Conservation (phyloP, 495 filamentous ascomycete genomes). For the Tetracladium marchalianum region DNA sequence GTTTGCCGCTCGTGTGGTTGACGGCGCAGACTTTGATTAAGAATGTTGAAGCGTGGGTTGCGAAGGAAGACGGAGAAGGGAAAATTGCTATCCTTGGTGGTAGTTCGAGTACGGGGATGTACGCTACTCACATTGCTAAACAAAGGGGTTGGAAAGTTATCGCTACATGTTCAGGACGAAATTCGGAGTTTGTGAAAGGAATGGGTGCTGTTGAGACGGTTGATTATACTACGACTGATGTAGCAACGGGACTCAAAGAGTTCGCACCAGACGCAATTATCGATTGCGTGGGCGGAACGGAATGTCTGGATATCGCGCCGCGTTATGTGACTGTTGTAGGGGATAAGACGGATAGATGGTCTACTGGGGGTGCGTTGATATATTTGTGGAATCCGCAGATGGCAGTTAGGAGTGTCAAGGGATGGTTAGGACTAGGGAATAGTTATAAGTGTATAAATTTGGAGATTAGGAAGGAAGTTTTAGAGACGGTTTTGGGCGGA, state of each 20-base stretch:
- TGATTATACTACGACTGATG: conserved; percentile 20
- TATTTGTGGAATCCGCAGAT: conserved; percentile 17
- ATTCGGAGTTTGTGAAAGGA: conserved; percentile 15
- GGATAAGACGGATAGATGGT: conserved; percentile 15
- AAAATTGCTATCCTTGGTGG: conserved; percentile 6
- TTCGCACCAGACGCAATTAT: conserved; percentile 11
- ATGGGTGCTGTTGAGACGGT: conserved; percentile 24
- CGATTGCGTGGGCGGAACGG: conserved; percentile 21
- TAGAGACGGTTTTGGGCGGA: conserved; percentile 13
- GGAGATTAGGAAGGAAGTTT: conserved; percentile 1
- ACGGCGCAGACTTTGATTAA: conserved; percentile 36
- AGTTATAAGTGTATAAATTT: conserved; percentile 18
- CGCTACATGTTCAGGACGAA: conserved; percentile 20
- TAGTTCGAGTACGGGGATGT: conserved; percentile 9
- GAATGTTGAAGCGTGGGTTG: conserved; percentile 4
- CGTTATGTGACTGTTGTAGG: conserved; percentile 22
- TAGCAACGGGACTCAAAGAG: not conserved
- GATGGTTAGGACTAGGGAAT: conserved; percentile 14
- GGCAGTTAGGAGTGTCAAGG: conserved; percentile 16
- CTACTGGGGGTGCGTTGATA: conserved; percentile 18
- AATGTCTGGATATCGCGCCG: conserved; percentile 1
- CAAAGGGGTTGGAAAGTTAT: conserved; percentile 19
- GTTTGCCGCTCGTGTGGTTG: conserved; percentile 27
- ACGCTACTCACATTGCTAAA: not conserved
- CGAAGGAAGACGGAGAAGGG: conserved; percentile 12